Percentiles rank a stretch among this genome's conserved stretches.
These are phyloP conservation scores for Rugosomyces carneus DNA, from an alignment of 1,284 basidiomycete species.

Conservation along the genomic window DNA sequence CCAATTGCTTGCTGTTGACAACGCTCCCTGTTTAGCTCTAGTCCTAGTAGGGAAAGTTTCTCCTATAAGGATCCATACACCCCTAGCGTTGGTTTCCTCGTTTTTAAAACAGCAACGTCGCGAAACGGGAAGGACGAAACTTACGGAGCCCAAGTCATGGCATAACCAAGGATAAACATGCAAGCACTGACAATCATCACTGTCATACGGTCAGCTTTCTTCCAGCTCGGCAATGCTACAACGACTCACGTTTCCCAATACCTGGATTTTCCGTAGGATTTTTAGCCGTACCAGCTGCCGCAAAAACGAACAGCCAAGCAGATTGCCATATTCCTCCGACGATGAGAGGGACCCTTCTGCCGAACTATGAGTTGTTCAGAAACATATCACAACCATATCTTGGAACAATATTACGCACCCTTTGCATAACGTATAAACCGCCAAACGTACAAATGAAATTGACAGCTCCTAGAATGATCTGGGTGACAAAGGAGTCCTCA, in stretches of 20 bases:
- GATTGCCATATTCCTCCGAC: constrained; percentile 70
- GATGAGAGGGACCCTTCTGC: constrained; percentile 58
- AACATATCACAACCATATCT: too few species aligned
- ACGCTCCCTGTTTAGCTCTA: constrained; percentile 69
- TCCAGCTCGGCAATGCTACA: too few species aligned
- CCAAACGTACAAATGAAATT: constrained; percentile 68
- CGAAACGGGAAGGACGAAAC: constrained; percentile 11
- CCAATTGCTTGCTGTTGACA: constrained; percentile 60
- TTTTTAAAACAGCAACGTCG: not conserved
- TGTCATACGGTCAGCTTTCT: constrained; percentile 19
- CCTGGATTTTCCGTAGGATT: constrained; percentile 41
- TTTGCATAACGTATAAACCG: constrained; percentile 66
- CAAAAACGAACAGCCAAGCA: constrained; percentile 74
- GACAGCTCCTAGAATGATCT: constrained; percentile 67
- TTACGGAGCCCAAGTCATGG: constrained; percentile 67
- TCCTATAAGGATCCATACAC: constrained; percentile 71
- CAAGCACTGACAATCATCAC: constrained; percentile 78
- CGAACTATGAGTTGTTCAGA: constrained; percentile 49
- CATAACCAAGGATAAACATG: constrained; percentile 75
- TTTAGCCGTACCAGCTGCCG: constrained; percentile 65
- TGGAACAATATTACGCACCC: too few species aligned
- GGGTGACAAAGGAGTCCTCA: constrained; percentile 60
- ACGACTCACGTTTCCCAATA: constrained; percentile 46
- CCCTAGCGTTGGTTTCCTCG: constrained; percentile 26
- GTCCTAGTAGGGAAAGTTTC: constrained; percentile 76